Base-by-base conservation (phyloP, 805 yeast species). In the Jamesozyma rosinii region DNA sequence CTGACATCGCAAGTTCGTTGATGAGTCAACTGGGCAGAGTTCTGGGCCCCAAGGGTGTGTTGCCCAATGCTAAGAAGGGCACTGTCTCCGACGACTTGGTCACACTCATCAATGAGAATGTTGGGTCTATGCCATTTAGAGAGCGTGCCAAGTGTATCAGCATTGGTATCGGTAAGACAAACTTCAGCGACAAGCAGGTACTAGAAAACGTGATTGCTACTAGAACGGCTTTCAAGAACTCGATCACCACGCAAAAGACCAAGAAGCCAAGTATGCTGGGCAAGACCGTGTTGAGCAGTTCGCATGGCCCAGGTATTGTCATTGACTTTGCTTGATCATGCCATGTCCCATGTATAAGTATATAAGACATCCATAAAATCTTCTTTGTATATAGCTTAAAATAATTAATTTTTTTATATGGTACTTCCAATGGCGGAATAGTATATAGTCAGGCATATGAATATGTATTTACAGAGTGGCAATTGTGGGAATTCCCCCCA, bases 31-130 rank as follows among this genome's bases (percentile, higher is more conserved):
- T 86, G 19, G 95, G 92, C n/a, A 76, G 88, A 56, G 67, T 74
- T 10, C 72, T 92, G 53, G 97, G 97, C 45, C 95, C 95, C 27
- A 78, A 72, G 56, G 95, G 95, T 20, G 71, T 92, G 52, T 81
- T 89, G 84, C 97, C 98, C 38, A 74, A 75, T 36, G 79, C 75
- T 13, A 88, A 87, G 67, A 83, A 79, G 58, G 95, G 95, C 15
- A 88, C 96, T 1, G 92, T 90, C 8, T 68, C 82, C 1, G 74
- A 76, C n/a, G 77, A 87, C 53, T 66, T 87, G 26, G 67, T 66
- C 18, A 61, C 62, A 6, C 65, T 81, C 45, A 71, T 89, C 46
- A 56, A 63, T 31, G 65, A 69, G 8, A 76, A 79, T 40, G 65
- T 77, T 36, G 92, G 92, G 26, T 75, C 84, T 34, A 70, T 78